Evolutionary conservation across 345 rosid species (phyloP), one percentile per base, ranked within the genome.

Genomic region (Arabis hirsuta): DNA sequence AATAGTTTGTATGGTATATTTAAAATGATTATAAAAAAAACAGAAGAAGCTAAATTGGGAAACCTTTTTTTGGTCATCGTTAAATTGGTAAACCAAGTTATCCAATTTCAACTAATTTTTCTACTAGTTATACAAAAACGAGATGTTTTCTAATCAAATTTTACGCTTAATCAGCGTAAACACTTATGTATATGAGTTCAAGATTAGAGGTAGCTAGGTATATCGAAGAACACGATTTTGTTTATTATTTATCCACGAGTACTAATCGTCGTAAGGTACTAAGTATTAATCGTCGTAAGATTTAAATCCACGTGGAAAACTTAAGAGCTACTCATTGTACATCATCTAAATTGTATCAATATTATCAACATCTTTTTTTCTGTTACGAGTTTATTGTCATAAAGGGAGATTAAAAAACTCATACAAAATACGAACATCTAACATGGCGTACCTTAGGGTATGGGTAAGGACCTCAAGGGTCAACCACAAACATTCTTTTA

Each of bases 271-370:
- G 32, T 22, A 22, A 22, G 50, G 58, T 59, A 16, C 42, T 0
- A 7, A 59, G 31, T 61, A 61, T 29, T 52, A 51, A 52, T 71
- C 62, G 16, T 41, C 56, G 45, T 19, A 29, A 39, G 26, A 70
- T 70, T 62, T 7, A 36, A 58, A 48, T 12, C n/a, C 5, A 52
- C 20, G 60, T 50, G 3, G 52, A 27, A 60, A 59, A 48, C 74
- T 50, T 60, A 71, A 42, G 50, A 50, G n/a, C 60, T 71, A 50
- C 67, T 71, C 61, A 44, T 61, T 39, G 5, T 19, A 31, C 67
- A 71, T 71, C 67, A 71, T 61, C 67, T 71, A 51, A 38, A 71
- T 71, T 55, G 66, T n/a, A 62, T 14, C n/a, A 6, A 19, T 63
- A 45, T 47, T 9, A 39, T 7, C 12, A 41, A 31, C 55, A 12